A percentile compares a stretch with the other conserved stretches of the same genome.
phyloP scores from a whole-genome alignment of 2,329 filamentous ascomycete genomes.

The Arthrobotrys megalospora region DNA sequence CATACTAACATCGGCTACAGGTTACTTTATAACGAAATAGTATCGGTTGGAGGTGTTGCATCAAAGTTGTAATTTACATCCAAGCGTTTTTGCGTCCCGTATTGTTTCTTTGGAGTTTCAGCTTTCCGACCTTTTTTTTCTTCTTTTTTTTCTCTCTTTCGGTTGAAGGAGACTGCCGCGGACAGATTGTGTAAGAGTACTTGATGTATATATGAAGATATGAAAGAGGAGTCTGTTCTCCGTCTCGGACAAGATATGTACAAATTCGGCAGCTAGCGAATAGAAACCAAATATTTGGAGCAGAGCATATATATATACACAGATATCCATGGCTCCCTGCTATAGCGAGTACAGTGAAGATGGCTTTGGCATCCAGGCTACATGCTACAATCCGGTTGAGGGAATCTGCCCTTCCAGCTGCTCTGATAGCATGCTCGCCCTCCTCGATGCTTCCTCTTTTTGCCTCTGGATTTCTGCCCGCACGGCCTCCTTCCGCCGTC shows the following conservation, averaged over 20 bases:
- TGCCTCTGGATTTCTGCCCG: slow-evolving; percentile 23
- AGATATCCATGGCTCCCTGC: no score
- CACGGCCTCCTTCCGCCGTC: slow-evolving; percentile 40
- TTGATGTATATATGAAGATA: slow-evolving; percentile 8
- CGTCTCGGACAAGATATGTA: background rate
- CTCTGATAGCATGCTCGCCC: slow-evolving; percentile 51
- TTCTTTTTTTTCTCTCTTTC: background rate
- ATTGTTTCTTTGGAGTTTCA: slow-evolving; percentile 16
- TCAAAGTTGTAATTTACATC: slow-evolving; percentile 74
- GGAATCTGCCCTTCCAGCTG: slow-evolving; percentile 45
- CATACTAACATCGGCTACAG: slow-evolving; percentile 68
- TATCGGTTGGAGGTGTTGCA: slow-evolving; percentile 77
- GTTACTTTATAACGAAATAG: slow-evolving; percentile 89
- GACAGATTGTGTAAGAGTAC: slow-evolving; percentile 22
- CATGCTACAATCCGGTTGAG: background rate
- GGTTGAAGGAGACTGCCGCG: background rate
- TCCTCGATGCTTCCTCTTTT: slow-evolving; percentile 35
- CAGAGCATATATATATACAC: no score
- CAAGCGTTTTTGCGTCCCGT: background rate
- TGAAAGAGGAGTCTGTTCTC: background rate
- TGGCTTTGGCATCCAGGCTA: background rate
- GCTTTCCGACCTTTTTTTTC: background rate
- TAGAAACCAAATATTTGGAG: background rate
- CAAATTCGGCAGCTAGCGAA: background rate
- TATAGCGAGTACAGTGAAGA: background rate